phyloP scores from a whole-genome alignment of 2,329 filamentous ascomycete genomes.

The Apiospora koreana region DNA sequence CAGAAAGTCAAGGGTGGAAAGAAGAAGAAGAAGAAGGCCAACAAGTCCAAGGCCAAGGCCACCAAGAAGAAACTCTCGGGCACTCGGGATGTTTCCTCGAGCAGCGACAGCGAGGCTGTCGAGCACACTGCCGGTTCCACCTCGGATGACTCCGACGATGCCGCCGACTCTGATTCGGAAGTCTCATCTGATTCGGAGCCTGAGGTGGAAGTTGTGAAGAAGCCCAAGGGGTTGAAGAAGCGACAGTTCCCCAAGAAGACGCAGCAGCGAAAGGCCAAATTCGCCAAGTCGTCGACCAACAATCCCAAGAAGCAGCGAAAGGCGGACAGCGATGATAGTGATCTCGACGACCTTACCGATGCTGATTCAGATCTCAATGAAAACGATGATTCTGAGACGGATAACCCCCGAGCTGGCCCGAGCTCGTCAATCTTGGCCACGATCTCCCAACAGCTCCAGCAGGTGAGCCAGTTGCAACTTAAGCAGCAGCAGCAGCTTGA shows the following conservation, averaged over 20 bases:
- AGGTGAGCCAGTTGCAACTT: not conserved
- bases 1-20: not conserved
- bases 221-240: conserved; percentile 24
- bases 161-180: conserved; percentile 26
- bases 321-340: not conserved
- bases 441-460: not conserved
- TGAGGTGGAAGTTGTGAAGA: conserved; percentile 11
- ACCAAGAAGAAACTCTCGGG: conserved; percentile 22
- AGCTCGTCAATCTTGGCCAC: not conserved
- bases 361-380: not conserved
- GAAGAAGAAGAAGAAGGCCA: conserved; percentile 10
- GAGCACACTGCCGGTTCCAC: conserved; percentile 19
- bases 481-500: not conserved
- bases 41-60: conserved; percentile 23
- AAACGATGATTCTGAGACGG: not conserved
- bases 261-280: conserved; percentile 17
- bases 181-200: conserved; percentile 19
- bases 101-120: conserved; percentile 12
- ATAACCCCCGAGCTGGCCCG: not conserved
- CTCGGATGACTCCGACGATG: conserved; percentile 17
- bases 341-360: not conserved
- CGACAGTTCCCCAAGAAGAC: conserved; percentile 30
- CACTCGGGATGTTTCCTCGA: conserved; percentile 11
- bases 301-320: conserved; percentile 30
- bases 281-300: conserved; percentile 18